Base-by-base conservation (phyloP, 2,329 filamentous ascomycete genomes). In the Dothistroma pini region DNA sequence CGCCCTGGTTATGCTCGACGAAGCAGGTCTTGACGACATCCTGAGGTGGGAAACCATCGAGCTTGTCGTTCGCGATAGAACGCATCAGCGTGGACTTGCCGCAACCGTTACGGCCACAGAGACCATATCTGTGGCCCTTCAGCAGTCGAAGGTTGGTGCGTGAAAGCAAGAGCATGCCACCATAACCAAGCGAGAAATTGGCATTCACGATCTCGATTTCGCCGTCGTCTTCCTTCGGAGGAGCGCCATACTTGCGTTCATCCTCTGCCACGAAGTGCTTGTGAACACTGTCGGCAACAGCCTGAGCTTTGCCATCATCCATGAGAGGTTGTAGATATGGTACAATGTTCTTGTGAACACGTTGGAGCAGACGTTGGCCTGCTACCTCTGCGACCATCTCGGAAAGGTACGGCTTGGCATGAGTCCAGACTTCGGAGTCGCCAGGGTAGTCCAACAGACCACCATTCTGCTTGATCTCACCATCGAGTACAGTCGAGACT, bases 71-170 rank as follows among this genome's bases (percentile, higher is more conserved):
- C 55, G 95, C 90, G 71, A 99, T 99, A 75, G 90, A 92, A 75
- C 91, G 90, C 95, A 99, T 97, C 61, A 99, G 84, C 1, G 95
- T 99, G n/a, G 95, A 97, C 81, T 99, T 99, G 74, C 95, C 95
- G 60, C 93, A 92, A 80, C 95, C 95, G 76, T 99, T 99, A 70
- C 93, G 90, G 71, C 95, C 95, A 72, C 93, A 97, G 19, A 99
- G 89, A 75, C 95, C 95, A 75, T 99, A 99, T 61, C 95, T 89
- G 78, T 97, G 95, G 60, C 95, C 95, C 82, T 97, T 97, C 71
- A 97, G 84, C 9, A 99, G 86, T 48, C 92, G 88, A 49, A 99
- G 82, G 75, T 97, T 97, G 68, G 95, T 97, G 80, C 97, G 95
- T 5, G 92, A 97, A 22, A 99, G 84, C 63, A 99, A 81, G 68